Percentiles rank a stretch among this genome's conserved stretches.
phyloP scores from a whole-genome alignment of 768 basidiomycete species.

The Russula griseocarnosa region DNA sequence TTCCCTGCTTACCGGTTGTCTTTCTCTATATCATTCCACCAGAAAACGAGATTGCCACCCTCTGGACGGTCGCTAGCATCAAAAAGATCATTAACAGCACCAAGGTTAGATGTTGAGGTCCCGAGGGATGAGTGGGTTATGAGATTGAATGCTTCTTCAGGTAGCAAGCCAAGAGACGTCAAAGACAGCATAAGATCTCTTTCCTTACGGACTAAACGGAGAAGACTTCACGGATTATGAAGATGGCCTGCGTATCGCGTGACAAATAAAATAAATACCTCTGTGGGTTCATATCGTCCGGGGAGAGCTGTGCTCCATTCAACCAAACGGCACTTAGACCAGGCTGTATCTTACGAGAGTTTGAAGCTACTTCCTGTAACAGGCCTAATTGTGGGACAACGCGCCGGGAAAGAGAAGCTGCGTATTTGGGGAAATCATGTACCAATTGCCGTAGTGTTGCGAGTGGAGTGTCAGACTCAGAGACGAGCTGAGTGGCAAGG shows the following conservation, averaged over 20 bases:
- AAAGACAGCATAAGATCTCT: slow-evolving; percentile 56
- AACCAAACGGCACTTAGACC: slow-evolving; percentile 68
- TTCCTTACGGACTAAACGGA: slow-evolving; percentile 73
- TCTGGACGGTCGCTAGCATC: slow-evolving; percentile 88
- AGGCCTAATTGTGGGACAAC: slow-evolving; percentile 52
- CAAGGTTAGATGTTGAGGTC: slow-evolving; percentile 46
- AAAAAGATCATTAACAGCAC: slow-evolving; percentile 66
- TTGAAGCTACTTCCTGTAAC: slow-evolving; percentile 51
- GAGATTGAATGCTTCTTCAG: slow-evolving; percentile 65
- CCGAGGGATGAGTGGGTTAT: slow-evolving; percentile 62
- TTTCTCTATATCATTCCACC: slow-evolving; percentile 90
- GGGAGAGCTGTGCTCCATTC: slow-evolving; percentile 63
- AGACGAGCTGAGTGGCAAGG: slow-evolving; percentile 72
- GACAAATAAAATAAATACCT: slow-evolving; percentile 39
- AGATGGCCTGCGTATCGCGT: background rate
- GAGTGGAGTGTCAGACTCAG: slow-evolving; percentile 52
- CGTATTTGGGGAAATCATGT: slow-evolving; percentile 89
- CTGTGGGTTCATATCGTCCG: slow-evolving; percentile 68
- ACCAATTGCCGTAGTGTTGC: slow-evolving; percentile 61
- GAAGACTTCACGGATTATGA: slow-evolving; percentile 42
- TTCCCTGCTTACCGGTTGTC: slow-evolving; percentile 56
- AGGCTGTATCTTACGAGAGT: slow-evolving; percentile 49
- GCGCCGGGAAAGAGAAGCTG: slow-evolving; percentile 65
- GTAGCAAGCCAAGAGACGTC: slow-evolving; percentile 55
- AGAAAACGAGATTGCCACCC: slow-evolving; percentile 67